Evolutionary conservation across 169 alveolate genomes (phyloP).

Genomic region (Toxoplasma gondii): DNA sequence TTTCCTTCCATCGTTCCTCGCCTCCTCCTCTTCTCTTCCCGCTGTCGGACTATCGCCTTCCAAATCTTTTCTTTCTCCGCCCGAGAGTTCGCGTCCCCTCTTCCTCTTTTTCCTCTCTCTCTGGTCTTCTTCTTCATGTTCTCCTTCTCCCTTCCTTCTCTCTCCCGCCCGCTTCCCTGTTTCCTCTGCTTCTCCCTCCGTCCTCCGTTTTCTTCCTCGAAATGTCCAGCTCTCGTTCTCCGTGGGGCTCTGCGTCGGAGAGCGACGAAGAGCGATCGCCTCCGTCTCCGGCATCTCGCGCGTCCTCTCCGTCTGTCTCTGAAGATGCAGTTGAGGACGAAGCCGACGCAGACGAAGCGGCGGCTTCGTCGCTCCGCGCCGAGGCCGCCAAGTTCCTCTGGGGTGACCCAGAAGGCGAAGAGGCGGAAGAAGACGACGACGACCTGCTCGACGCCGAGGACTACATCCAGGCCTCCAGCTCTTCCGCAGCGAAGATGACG

Average conservation of each 20-base stretch:
- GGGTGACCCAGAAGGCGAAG: slow-evolving; percentile 28
- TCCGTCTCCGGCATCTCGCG: background rate
- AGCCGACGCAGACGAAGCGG: background rate
- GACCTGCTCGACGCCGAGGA: slow-evolving; percentile 49
- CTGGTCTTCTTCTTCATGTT: background rate
- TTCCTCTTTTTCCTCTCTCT: background rate
- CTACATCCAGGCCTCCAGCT: background rate
- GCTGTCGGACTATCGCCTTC: background rate
- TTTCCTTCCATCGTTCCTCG: background rate
- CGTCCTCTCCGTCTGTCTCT: background rate
- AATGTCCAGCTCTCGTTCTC: background rate
- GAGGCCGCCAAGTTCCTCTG: slow-evolving; percentile 55
- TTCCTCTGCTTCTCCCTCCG: background rate
- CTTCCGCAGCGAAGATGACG: slow-evolving; percentile 39
- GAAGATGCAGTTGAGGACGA: background rate
- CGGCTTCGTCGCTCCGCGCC: background rate
- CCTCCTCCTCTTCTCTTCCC: background rate
- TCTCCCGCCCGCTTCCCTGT: background rate
- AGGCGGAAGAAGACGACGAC: slow-evolving; percentile 27
- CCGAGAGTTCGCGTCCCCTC: too few species aligned
- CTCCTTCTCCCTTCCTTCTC: background rate
- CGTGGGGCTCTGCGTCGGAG: background rate
- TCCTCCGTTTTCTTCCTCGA: background rate
- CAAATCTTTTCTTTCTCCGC: background rate
- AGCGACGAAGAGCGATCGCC: background rate